Evolutionary conservation across 305 asterid species (phyloP), one percentile per base, ranked within the genome.

Genomic region (Fraxinus greggii): DNA sequence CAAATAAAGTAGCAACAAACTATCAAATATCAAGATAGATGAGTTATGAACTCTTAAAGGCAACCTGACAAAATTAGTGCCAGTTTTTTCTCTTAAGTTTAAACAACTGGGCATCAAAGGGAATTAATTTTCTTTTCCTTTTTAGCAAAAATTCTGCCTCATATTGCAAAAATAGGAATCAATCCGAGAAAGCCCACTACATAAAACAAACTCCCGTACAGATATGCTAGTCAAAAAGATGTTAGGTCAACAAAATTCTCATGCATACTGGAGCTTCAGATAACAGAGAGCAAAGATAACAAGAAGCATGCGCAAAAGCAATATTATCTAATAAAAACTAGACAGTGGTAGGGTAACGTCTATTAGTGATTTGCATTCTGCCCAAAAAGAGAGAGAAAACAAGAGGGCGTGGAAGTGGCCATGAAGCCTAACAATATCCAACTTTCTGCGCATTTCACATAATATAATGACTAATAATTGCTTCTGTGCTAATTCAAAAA

Each of bases 61-160:
- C 19, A 26, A 23, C 54, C 74, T 67, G 31, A 35, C 35, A 79
- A 80, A 12, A 10, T 28, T 38, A 56, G 32, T 7, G 59, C 5
- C 21, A 21, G 0, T 13, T 59, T 59, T 21, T 59, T 5, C 1
- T 12, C 23, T 26, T n/a, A 77, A 35, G 70, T 33, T 10, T 48
- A 76, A 15, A 28, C 63, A 73, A 61, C 65, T 35, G 56, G 61
- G 76, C 38, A 75, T 17, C 28, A 19, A 42, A 33, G 36, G 23
- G 12, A 54, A 67, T 15, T 29, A n/a, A 78, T 79, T 78, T 61
- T 40, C 77, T 48, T 61, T 61, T 59, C 79, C 61, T 12, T 54
- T 79, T 77, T 75, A 45, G 61, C 24, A 38, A 67, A 9, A 26
- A 72, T 12, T 73, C 78, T 65, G 31, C 70, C 73, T 12, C 73